Percentiles rank a stretch among this genome's conserved stretches.
These are phyloP conservation scores for Puccinia triticina DNA, from an alignment of 1,284 basidiomycete species.

Conservation along the genomic window DNA sequence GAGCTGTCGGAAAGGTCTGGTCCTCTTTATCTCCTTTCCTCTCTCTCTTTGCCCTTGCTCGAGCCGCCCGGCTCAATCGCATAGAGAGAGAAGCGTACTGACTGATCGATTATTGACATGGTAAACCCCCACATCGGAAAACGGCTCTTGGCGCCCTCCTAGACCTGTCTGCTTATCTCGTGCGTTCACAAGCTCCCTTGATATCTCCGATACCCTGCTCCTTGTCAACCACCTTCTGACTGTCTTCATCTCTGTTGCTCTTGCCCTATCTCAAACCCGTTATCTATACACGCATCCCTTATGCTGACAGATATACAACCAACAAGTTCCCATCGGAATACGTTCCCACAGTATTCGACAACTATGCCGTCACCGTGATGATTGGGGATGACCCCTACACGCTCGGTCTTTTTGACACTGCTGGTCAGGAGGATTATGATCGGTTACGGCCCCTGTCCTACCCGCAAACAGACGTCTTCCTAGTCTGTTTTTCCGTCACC, in stretches of 20 bases:
- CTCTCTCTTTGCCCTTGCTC: not conserved
- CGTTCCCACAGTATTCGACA: constrained; percentile 96
- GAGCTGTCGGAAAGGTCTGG: constrained; percentile 92
- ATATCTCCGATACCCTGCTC: not conserved
- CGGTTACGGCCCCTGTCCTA: constrained; percentile 97
- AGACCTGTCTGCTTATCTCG: constrained; percentile 98
- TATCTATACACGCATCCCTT: not conserved
- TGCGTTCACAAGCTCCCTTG: constrained; percentile 60
- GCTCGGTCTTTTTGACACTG: constrained; percentile 96
- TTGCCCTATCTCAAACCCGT: not conserved
- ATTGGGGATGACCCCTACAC: constrained; percentile 99
- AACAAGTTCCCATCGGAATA: constrained; percentile 80
- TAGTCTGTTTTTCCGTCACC: constrained; percentile 98
- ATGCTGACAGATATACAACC: constrained; percentile 71
- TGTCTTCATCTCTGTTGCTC: not conserved
- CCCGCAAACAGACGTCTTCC: constrained; percentile 98
- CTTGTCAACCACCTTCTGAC: constrained; percentile 10
- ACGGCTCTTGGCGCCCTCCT: constrained; percentile 52
- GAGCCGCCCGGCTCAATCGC: constrained; percentile 30
- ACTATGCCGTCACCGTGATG: constrained; percentile 99
- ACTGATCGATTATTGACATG: constrained; percentile 50
- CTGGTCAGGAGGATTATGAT: constrained; percentile 99
- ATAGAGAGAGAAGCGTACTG: constrained; percentile 51
- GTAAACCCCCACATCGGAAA: not conserved
- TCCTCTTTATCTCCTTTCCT: not conserved